Evolutionary conservation across 371 early-diverging fungal genomes (phyloP).

Genomic region (Mortierella sp.): DNA sequence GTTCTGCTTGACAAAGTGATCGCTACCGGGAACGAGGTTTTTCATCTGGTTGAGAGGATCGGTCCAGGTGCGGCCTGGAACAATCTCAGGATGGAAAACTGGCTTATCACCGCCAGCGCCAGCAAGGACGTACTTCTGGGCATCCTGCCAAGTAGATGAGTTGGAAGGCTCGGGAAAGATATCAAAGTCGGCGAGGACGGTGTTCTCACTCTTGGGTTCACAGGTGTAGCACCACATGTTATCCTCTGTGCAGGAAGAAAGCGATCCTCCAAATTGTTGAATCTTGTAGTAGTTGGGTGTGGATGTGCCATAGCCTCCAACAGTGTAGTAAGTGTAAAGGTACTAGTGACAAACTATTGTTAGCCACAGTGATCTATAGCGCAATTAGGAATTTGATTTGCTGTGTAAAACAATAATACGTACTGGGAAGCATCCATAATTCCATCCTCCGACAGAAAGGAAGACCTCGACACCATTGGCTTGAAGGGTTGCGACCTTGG

Average conservation of each 20-base stretch:
- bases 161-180: conserved; percentile 57
- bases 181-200: conserved; percentile 50
- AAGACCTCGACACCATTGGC: conserved; percentile 51
- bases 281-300: conserved; percentile 59
- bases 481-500: conserved; percentile 32
- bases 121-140: conserved; percentile 32
- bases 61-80: conserved; percentile 42
- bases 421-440: conserved; percentile 57
- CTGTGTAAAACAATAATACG: background rate
- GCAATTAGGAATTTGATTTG: background rate
- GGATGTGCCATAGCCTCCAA: conserved; percentile 54
- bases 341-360: conserved; percentile 29
- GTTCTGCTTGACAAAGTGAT: conserved; percentile 38
- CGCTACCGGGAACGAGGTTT: conserved; percentile 42
- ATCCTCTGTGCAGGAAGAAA: conserved; percentile 40
- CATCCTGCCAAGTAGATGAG: conserved; percentile 48
- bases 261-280: conserved; percentile 40
- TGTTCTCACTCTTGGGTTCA: conserved; percentile 50
- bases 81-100: conserved; percentile 53
- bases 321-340: conserved; percentile 51
- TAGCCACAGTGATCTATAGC: background rate
- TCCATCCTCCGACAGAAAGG: conserved; percentile 57
- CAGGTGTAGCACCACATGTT: conserved; percentile 59
- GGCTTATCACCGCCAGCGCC: conserved; percentile 37
- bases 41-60: conserved; percentile 35